Percentiles rank a stretch among this genome's conserved stretches.
Conservation (phyloP, 2,329 filamentous ascomycete genomes). For the Ceratocystis colombiana region DNA sequence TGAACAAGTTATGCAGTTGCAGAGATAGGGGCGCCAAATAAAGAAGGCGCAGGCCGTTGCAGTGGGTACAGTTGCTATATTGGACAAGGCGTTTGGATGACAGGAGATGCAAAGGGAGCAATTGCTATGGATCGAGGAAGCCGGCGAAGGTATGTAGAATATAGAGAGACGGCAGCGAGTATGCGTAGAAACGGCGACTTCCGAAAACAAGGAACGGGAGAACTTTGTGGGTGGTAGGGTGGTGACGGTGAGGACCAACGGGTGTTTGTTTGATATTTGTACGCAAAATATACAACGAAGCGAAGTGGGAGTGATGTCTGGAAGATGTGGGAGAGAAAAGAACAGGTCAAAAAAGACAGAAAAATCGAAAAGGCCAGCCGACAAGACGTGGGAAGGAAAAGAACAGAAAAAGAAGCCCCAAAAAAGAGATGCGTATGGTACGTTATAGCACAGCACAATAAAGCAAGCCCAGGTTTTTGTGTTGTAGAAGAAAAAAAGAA, state of each 20-base stretch:
- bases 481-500: constrained; percentile 8
- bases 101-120: not conserved
- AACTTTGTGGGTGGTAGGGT: not conserved
- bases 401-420: constrained; percentile 14
- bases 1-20: not conserved
- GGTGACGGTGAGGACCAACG: not conserved
- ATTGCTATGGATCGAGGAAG: not conserved
- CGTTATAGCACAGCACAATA: not conserved
- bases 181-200: constrained; percentile 3
- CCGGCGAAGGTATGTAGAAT: not conserved
- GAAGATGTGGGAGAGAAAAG: not conserved
- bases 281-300: not conserved
- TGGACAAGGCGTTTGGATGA: not conserved
- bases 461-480: not conserved
- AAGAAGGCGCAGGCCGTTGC: not conserved
- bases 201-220: not conserved
- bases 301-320: not conserved
- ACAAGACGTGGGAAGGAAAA: not conserved
- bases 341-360: not conserved
- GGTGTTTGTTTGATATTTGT: not conserved
- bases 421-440: not conserved
- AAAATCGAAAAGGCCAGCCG: constrained; percentile 14
- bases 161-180: not conserved
- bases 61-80: not conserved
- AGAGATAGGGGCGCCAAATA: not conserved